Base-by-base conservation (phyloP, 139 green algal genomes). In the Tetradesmus lagerheimii region DNA sequence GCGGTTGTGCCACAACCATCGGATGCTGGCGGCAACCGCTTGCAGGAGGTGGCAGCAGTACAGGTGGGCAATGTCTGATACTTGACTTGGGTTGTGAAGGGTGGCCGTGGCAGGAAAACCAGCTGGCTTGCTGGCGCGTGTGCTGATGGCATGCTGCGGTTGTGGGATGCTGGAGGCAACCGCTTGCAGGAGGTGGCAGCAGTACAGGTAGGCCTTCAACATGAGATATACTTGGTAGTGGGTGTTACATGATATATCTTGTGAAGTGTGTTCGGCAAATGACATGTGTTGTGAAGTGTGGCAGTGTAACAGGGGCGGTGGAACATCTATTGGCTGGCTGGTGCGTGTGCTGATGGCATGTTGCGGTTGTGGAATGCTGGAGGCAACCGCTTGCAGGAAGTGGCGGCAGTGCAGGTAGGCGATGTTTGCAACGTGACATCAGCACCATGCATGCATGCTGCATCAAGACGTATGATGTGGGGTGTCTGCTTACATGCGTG, bases 361-460 rank as follows among this genome's bases (percentile, higher is more conserved):
- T 50, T 94, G 85, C 90, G 93, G 74, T 31, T 95, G 80, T 95
- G 93, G 93, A 83, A 85, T 57, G 38, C 89, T 67, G 41, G 89
- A 34, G 41, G 57, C 38, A 38, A 31, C 18, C 37, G 35, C 35
- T 47, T 85, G 64, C 25, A 71, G 34, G 47, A 80, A 29, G 47
- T 53, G 16, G 81, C 37, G 14, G 80, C 43, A n/a, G 45, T 87
- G n/a, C 31, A 87, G 41, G 16, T 64, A 14, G 50, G 50, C 14
- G n/a, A n/a, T n/a, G n/a, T n/a, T n/a, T n/a, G n/a, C n/a, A n/a
- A n/a, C n/a, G n/a, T n/a, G n/a, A n/a, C n/a, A n/a, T n/a, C n/a
- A n/a, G n/a, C n/a, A n/a, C n/a, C n/a, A n/a, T n/a, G n/a, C n/a
- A n/a, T n/a, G n/a, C n/a, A n/a, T n/a, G n/a, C n/a, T n/a, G n/a